Evolutionary conservation across 352 stramenopile species (phyloP).

Genomic region (Achlya hypogyna): DNA sequence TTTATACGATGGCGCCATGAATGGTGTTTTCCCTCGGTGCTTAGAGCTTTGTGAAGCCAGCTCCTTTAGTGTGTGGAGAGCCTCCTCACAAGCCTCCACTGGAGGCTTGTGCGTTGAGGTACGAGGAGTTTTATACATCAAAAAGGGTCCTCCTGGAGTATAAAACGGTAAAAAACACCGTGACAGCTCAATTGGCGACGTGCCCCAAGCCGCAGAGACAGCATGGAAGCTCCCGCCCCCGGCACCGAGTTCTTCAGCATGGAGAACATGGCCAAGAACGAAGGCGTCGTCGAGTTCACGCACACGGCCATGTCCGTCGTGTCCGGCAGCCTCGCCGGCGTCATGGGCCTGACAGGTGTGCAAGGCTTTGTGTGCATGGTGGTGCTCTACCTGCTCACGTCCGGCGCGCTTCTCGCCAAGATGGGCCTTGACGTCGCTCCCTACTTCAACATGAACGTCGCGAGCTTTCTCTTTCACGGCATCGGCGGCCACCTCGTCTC

Average conservation of each 20-base stretch:
- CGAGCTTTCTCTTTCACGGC: slow-evolving; percentile 60
- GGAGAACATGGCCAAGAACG: slow-evolving; percentile 80
- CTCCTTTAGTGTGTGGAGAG: no score
- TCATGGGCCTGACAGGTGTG: slow-evolving; percentile 67
- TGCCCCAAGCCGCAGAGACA: no score
- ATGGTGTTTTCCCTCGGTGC: no score
- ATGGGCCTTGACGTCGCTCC: slow-evolving; percentile 59
- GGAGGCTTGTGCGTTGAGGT: no score
- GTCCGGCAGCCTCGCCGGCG: slow-evolving; percentile 67
- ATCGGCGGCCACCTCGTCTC: slow-evolving; percentile 69
- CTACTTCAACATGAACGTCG: slow-evolving; percentile 70
- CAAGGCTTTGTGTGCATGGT: slow-evolving; percentile 67
- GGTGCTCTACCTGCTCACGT: slow-evolving; percentile 53
- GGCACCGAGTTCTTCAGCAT: slow-evolving; percentile 82
- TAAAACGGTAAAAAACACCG: background rate
- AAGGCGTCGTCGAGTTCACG: slow-evolving; percentile 63
- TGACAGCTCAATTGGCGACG: background rate
- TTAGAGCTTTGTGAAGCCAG: no score
- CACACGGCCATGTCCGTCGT: slow-evolving; percentile 82
- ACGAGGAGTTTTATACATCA: background rate
- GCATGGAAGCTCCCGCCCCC: slow-evolving; percentile 48
- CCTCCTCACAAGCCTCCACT: no score
- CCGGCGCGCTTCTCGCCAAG: slow-evolving; percentile 57
- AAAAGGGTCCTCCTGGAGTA: background rate
- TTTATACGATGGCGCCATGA: no score